phyloP scores from a whole-genome alignment of 2,329 filamentous ascomycete species.

The Westerdykella ornata region DNA sequence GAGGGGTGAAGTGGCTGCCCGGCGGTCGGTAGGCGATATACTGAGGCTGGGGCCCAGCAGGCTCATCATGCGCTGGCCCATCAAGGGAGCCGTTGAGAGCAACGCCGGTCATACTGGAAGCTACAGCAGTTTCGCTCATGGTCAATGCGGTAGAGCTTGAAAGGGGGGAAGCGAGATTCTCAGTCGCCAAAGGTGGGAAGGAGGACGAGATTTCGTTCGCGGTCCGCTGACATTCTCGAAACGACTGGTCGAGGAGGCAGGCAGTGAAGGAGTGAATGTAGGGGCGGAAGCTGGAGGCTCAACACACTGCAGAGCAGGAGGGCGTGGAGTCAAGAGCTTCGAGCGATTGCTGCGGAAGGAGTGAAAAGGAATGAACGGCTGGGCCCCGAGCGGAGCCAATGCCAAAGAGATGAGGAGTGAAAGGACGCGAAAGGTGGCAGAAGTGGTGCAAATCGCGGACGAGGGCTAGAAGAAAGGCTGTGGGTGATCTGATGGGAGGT shows the following conservation, averaged over 20 bases:
- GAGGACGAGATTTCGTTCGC: slow-evolving; percentile 13
- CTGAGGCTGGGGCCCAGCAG: slow-evolving; percentile 11
- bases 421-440: neutral
- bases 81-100: slow-evolving; percentile 7
- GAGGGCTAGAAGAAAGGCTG: neutral
- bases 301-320: too few relatives aligned
- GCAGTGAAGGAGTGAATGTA: neutral
- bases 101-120: slow-evolving; percentile 12
- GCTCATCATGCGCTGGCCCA: slow-evolving; percentile 7
- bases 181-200: slow-evolving; percentile 25
- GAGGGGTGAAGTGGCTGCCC: slow-evolving; percentile 28
- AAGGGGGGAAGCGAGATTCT: slow-evolving; percentile 11
- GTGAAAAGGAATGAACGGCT: neutral
- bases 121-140: slow-evolving; percentile 26
- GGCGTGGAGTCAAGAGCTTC: neutral
- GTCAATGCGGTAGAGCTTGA: slow-evolving; percentile 4
- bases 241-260: slow-evolving; percentile 1
- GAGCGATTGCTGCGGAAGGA: neutral
- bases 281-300: neutral
- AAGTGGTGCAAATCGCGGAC: neutral
- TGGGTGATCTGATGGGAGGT: neutral
- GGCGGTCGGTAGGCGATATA: slow-evolving; percentile 22
- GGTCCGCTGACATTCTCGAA: slow-evolving; percentile 26
- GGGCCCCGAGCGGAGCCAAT: neutral
- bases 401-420: neutral